These are phyloP conservation scores for Cyphellophora attinorum DNA, from an alignment of 2,329 filamentous ascomycete genomes.

Conservation along the genomic window DNA sequence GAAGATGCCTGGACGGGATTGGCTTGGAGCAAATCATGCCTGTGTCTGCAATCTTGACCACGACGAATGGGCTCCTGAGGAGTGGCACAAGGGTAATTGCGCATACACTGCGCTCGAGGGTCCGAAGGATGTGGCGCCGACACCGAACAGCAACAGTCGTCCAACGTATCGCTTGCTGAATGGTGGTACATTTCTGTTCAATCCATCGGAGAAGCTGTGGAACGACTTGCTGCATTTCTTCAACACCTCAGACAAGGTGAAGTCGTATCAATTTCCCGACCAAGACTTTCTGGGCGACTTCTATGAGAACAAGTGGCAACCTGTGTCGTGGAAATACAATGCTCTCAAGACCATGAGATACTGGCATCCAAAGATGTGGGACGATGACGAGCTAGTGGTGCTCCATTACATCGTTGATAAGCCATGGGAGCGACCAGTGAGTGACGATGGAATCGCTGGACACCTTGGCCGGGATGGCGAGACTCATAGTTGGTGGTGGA, in stretches of 20 bases:
- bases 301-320: slow-evolving; percentile 34
- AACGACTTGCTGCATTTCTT: slow-evolving; percentile 31
- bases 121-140: slow-evolving; percentile 21
- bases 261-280: slow-evolving; percentile 41
- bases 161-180: slow-evolving; percentile 40
- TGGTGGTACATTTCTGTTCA: slow-evolving; percentile 42
- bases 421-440: slow-evolving; percentile 39
- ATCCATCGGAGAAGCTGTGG: slow-evolving; percentile 30
- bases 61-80: slow-evolving; percentile 40
- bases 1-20: slow-evolving; percentile 27
- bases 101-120: slow-evolving; percentile 34
- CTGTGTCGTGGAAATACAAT: slow-evolving; percentile 42
- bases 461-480: slow-evolving; percentile 42
- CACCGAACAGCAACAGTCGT: slow-evolving; percentile 11
- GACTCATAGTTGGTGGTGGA: slow-evolving; percentile 47
- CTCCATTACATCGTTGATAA: slow-evolving; percentile 49
- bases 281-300: slow-evolving; percentile 45
- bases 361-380: slow-evolving; percentile 43
- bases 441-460: slow-evolving; percentile 33
- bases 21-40: slow-evolving; percentile 40
- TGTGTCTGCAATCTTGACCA: slow-evolving; percentile 45
- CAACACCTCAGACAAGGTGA: slow-evolving; percentile 27
- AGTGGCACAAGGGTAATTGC: slow-evolving; percentile 41
- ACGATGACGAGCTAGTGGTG: slow-evolving; percentile 37
- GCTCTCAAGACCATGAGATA: slow-evolving; percentile 46